Evolutionary conservation across 805 yeast genomes (phyloP).

Genomic region (Limtongia smithiae): DNA sequence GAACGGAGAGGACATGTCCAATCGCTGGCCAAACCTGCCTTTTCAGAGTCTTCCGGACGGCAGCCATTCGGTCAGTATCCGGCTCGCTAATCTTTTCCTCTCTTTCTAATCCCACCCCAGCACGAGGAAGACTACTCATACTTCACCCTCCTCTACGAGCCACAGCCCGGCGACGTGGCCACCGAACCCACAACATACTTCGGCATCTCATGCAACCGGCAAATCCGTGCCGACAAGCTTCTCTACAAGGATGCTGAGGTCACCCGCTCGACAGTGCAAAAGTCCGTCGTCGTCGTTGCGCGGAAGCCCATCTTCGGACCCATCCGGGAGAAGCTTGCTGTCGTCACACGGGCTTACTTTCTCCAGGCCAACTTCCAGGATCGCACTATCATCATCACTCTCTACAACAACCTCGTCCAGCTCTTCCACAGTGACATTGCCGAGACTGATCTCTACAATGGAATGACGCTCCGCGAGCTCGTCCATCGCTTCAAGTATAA

Average conservation of each 20-base stretch:
- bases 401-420: constrained; percentile 57
- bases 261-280: constrained; percentile 85
- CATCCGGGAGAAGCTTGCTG: constrained; percentile 82
- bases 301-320: constrained; percentile 82
- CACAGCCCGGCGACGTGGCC: constrained; percentile 6
- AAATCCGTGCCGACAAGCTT: constrained; percentile 62
- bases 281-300: constrained; percentile 81
- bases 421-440: constrained; percentile 37
- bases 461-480: constrained; percentile 66
- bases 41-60: constrained; percentile 97
- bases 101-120: background rate
- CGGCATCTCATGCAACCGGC: constrained; percentile 92
- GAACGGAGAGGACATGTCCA: constrained; percentile 39
- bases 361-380: constrained; percentile 75
- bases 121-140: constrained; percentile 91
- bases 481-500: constrained; percentile 57
- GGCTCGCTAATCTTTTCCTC: background rate
- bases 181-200: constrained; percentile 59
- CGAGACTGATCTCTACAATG: constrained; percentile 65
- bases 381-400: constrained; percentile 58
- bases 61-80: constrained; percentile 56
- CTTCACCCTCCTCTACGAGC: constrained; percentile 74
- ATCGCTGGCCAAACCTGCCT: constrained; percentile 80
- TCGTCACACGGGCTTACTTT: constrained; percentile 83
- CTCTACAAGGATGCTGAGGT: constrained; percentile 56